These are phyloP conservation scores for Aspergillus tubingensis DNA, from an alignment of 2,329 filamentous ascomycete species.

Conservation along the genomic window DNA sequence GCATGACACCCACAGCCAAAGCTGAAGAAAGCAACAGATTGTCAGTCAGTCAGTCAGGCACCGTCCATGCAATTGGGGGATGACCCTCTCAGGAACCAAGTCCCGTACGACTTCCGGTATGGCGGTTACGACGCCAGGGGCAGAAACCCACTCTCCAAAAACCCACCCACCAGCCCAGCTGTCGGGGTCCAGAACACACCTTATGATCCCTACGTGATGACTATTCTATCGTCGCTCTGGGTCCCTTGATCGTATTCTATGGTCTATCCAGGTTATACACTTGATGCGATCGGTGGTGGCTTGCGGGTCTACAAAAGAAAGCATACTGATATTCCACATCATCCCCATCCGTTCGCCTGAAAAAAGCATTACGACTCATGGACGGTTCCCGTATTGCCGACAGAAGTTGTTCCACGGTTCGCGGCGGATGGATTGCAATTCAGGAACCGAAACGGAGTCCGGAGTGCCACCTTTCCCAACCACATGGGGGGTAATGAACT, in stretches of 20 bases:
- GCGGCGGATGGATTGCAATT: constrained; percentile 5
- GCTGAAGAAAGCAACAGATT: neutral
- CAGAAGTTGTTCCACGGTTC: constrained; percentile 7
- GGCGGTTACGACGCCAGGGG: constrained; percentile 9
- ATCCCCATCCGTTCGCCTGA: neutral
- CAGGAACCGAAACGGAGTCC: constrained; percentile 4
- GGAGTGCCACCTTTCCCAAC: neutral
- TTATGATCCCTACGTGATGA: neutral
- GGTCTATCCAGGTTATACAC: neutral
- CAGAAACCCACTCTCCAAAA: neutral
- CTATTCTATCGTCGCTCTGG: neutral
- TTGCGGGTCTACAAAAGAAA: neutral
- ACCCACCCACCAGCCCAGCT: neutral
- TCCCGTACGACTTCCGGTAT: neutral
- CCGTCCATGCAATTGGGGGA: neutral
- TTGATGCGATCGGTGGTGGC: neutral
- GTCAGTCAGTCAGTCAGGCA: neutral
- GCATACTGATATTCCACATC: neutral
- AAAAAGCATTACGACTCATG: neutral
- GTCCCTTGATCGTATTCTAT: neutral
- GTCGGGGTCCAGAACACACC: constrained; percentile 5
- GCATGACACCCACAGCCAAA: neutral
- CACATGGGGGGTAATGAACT: neutral
- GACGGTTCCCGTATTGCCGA: constrained; percentile 1
- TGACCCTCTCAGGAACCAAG: neutral